Percentiles rank a stretch among this genome's conserved stretches.
Conservation (phyloP, 129 eudicot species). For the Saussurea involucrata region DNA sequence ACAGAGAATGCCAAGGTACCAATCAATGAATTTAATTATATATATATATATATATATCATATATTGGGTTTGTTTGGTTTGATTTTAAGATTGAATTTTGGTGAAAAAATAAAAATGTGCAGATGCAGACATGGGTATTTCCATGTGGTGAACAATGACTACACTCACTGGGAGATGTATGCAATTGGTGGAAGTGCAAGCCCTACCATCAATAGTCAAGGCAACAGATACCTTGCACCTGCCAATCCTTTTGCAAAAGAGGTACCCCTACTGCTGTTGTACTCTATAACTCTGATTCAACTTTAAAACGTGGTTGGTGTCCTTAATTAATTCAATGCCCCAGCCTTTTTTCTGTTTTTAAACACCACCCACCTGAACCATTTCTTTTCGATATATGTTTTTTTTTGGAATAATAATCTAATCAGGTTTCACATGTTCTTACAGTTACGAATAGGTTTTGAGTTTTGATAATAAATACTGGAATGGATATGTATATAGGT, state of each 20-base stretch:
- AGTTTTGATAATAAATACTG: not conserved
- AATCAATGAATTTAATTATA: conserved; percentile 3
- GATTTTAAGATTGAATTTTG: not conserved
- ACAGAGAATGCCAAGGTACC: conserved; percentile 94
- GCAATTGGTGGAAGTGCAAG: conserved; percentile 96
- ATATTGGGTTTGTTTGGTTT: not conserved
- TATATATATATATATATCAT: not conserved
- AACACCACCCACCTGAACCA: too few relatives aligned
- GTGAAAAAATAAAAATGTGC: conserved; percentile 9
- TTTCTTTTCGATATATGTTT: not conserved
- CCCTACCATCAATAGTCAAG: conserved; percentile 96
- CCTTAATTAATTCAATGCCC: not conserved
- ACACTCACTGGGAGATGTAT: conserved; percentile 99
- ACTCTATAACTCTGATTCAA: not conserved
- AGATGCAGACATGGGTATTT: conserved; percentile 96
- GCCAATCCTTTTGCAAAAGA: conserved; percentile 81
- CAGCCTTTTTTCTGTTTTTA: not conserved
- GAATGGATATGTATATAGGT: conserved; percentile 37
- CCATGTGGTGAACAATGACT: conserved; percentile 97
- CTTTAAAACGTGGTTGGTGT: not conserved
- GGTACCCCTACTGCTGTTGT: conserved; percentile 28
- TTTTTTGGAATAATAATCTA: too few relatives aligned
- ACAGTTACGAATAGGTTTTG: not conserved
- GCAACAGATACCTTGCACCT: conserved; percentile 91
- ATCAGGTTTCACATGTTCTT: not conserved